Evolutionary conservation across 1,284 basidiomycete species (phyloP), one percentile per base, ranked within the genome.

Genomic region (Tetrapyrgos nigripes): DNA sequence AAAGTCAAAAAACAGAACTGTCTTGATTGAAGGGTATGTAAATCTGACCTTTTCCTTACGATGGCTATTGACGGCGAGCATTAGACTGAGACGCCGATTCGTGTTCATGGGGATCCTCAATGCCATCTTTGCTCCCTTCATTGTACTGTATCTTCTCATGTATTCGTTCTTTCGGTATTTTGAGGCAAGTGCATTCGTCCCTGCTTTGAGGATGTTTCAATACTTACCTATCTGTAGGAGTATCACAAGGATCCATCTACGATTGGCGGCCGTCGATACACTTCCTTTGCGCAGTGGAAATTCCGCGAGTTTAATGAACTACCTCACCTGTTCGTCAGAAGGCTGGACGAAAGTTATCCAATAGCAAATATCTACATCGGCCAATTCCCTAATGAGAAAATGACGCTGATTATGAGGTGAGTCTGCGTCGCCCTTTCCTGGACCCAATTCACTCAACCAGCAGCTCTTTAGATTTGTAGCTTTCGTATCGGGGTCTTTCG

Each of bases 161-260:
- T 99, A 97, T 74, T 98, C 96, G 1, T 99, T 99, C 84, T 99
- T 99, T 82, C 93, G 96, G 14, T 99, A 99, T 75, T 99, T 99
- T 66, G 97, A 98, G 81, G 95, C 94, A 53, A 56, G 84, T 70
- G 27, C 23, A 23, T n/a, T n/a, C n/a, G n/a, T n/a, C 9, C 26
- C 23, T 56, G 33, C 21, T 59, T 44, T 44, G 46, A 5, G 28
- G 8, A 17, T 5, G 19, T 59, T 31, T 27, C 51, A 55, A 29
- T 23, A 17, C 46, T 40, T 62, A n/a, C 23, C 14, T 45, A 35
- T 51, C 28, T 55, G 17, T 63, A 97, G 95, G 96, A 99, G 81
- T 98, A 98, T 70, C 97, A 96, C 83, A 96, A 98, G 76, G 94
- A 99, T 69, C 97, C 97, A 1, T 97, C 96, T 0, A 91, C 92